phyloP scores from a whole-genome alignment of 2,329 filamentous ascomycete genomes.

The Hypoxylon sp. region DNA sequence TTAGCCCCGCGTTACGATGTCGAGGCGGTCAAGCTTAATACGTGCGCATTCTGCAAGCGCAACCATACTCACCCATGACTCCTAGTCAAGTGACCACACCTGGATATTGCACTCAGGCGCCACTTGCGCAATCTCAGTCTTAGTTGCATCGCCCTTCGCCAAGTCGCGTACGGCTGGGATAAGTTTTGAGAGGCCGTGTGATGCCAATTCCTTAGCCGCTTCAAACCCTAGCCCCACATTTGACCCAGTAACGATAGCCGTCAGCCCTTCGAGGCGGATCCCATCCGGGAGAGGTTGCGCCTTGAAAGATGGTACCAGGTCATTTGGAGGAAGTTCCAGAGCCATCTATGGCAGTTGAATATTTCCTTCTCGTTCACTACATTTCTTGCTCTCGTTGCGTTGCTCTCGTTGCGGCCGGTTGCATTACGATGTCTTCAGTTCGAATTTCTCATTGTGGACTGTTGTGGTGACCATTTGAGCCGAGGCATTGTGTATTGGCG shows the following conservation, averaged over 20 bases:
- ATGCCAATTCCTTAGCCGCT: constrained; percentile 43
- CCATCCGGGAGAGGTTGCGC: constrained; percentile 29
- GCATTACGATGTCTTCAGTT: background rate
- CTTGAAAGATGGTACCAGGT: constrained; percentile 42
- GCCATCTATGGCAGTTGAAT: constrained; percentile 14
- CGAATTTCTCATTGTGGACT: background rate
- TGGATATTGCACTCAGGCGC: constrained; percentile 32
- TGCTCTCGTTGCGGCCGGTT: background rate
- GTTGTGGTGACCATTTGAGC: background rate
- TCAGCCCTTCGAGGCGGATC: constrained; percentile 36
- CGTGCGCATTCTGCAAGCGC: constrained; percentile 33
- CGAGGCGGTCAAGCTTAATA: constrained; percentile 37
- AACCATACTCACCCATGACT: constrained; percentile 41
- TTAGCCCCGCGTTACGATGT: constrained; percentile 44
- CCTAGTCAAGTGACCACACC: constrained; percentile 42
- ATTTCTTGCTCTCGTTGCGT: background rate
- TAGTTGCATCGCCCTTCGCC: constrained; percentile 36
- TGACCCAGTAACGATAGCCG: constrained; percentile 43
- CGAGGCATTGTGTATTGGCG: background rate
- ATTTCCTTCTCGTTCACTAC: background rate
- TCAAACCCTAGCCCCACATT: constrained; percentile 45
- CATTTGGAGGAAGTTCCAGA: constrained; percentile 23
- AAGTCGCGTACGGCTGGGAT: constrained; percentile 41
- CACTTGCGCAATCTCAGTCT: constrained; percentile 27
- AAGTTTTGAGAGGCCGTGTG: constrained; percentile 39